Base-by-base conservation (phyloP, 352 stramenopile species). In the Phytophthora idaei region DNA sequence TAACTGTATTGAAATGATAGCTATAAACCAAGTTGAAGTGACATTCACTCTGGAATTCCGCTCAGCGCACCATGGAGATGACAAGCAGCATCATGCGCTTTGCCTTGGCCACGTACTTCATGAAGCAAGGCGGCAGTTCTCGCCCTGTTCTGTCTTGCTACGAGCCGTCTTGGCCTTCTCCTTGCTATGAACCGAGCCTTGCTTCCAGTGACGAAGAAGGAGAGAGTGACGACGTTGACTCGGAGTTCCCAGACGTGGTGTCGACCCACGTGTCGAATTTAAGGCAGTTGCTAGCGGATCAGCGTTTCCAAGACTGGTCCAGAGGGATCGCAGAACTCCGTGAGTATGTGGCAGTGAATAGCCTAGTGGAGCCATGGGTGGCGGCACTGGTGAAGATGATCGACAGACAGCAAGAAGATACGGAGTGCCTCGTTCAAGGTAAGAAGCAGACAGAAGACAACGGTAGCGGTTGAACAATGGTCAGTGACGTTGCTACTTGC, bases 101-200 rank as follows among this genome's bases (percentile, higher is more conserved):
- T 49, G 74, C 72, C 25, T 71, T 80, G 57, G 64, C 71, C 39
- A 77, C 74, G 32, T 78, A 77, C 50, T 68, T 77, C 21, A 71
- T 82, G 68, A 80, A 77, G 41, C 67, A 58, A 29, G 57, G 64
- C 11, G 31, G 31, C 0, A 15, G 14, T 56, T 46, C 21, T 29
- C 47, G 6, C 37, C 32, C 21, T 10, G 50, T 8, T 3, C 48
- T 62, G 31, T 5, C 21, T 25, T 41, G 11, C 17, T 7, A 59
- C 14, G 42, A 46, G 3, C 51, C 28, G 12, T 46, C 48, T 0
- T 76, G 44, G 34, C 1, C 45, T 36, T 65, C 44, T 34, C 7
- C 57, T 15, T 67, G 37, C 0, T 54, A 42, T 32, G 39, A 73
- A 14, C 45, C 48, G n/a, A 67, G 21, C 28, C 7, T 39, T 25